These are phyloP conservation scores for Fennellomyces sp. DNA, from an alignment of 371 early-diverging fungal genomes.

Conservation along the genomic window DNA sequence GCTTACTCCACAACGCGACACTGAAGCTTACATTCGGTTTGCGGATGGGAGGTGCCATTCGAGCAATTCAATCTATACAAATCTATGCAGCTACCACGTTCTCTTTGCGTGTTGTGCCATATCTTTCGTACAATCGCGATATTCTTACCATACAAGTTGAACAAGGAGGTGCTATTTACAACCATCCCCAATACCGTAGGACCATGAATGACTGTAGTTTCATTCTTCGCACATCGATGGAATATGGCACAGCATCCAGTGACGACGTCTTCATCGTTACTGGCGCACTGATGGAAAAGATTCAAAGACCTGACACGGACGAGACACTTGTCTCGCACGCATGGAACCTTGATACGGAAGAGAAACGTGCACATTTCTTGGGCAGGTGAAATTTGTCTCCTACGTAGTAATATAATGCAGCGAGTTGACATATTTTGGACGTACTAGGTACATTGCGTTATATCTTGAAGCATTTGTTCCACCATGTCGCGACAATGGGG, in stretches of 20 bases:
- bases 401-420: background rate
- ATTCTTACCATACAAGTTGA: constrained; percentile 55
- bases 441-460: constrained; percentile 36
- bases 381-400: constrained; percentile 13
- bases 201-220: constrained; percentile 67
- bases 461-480: constrained; percentile 67
- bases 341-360: constrained; percentile 58
- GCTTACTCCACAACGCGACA: constrained; percentile 38
- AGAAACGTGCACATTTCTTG: constrained; percentile 58
- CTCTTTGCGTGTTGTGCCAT: constrained; percentile 44
- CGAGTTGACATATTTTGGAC: too few species aligned
- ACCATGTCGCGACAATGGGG: constrained; percentile 64
- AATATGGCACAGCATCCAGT: constrained; percentile 23
- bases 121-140: constrained; percentile 45
- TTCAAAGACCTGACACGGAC: constrained; percentile 50
- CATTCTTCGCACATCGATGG: constrained; percentile 60
- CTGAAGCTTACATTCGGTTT: constrained; percentile 57
- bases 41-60: too few species aligned
- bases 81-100: constrained; percentile 19
- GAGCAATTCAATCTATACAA: background rate
- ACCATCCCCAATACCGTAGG: too few species aligned
- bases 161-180: constrained; percentile 55
- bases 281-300: constrained; percentile 67
- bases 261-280: constrained; percentile 62
- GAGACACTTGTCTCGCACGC: constrained; percentile 48